Evolutionary conservation across 495 filamentous ascomycete species (phyloP).

Genomic region (Penicillium parvum): DNA sequence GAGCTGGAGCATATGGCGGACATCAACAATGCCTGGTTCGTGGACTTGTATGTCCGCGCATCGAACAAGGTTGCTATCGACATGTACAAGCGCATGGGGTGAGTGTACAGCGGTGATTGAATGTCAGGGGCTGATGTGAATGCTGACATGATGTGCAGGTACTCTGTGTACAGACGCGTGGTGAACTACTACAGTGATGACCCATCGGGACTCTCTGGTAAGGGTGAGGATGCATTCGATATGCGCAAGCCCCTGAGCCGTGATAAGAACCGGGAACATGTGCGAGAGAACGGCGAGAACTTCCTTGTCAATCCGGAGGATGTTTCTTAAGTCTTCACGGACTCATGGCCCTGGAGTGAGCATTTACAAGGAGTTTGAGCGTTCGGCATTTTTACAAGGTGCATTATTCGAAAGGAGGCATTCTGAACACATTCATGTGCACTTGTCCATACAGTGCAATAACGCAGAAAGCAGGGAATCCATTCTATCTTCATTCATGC

Average conservation of each 20-base stretch:
- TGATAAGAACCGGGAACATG: conserved; percentile 71
- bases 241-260: conserved; percentile 91
- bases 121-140: neutral
- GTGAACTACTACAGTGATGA: conserved; percentile 89
- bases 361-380: neutral
- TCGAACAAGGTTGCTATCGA: conserved; percentile 81
- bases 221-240: conserved; percentile 83
- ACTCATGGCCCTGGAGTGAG: neutral
- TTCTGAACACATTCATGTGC: too few species aligned
- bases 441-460: too few species aligned
- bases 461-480: too few species aligned
- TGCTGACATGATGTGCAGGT: conserved; percentile 33
- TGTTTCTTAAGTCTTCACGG: conserved; percentile 48
- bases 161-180: conserved; percentile 80
- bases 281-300: conserved; percentile 78
- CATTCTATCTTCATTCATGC: too few species aligned
- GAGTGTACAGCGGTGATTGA: conserved; percentile 31
- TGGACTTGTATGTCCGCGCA: conserved; percentile 87
- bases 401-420: too few species aligned
- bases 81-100: conserved; percentile 90
- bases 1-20: conserved; percentile 77
- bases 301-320: conserved; percentile 76
- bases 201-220: conserved; percentile 49
- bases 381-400: neutral
- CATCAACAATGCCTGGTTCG: conserved; percentile 82